Conservation (phyloP, 2,329 filamentous ascomycete species). For the Aureobasidium zeae region DNA sequence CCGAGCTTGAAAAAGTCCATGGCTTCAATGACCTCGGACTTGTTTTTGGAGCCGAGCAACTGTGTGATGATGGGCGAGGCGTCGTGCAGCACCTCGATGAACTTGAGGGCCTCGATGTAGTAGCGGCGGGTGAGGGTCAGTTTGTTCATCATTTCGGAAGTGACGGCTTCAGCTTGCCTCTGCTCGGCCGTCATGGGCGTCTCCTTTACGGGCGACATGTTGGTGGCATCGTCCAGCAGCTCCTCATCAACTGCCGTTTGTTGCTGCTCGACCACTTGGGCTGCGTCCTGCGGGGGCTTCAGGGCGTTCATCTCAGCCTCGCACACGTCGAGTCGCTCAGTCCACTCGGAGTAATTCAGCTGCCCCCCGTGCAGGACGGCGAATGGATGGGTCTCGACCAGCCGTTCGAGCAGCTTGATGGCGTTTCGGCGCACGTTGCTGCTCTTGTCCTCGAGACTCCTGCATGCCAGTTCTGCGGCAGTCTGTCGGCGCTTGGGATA, state of each 20-base stretch:
- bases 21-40: slow-evolving; percentile 95
- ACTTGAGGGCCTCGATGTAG: slow-evolving; percentile 85
- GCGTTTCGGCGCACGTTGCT: slow-evolving; percentile 94
- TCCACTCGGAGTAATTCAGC: slow-evolving; percentile 78
- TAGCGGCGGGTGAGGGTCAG: slow-evolving; percentile 82
- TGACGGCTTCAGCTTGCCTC: slow-evolving; percentile 73
- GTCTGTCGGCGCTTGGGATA: slow-evolving; percentile 86
- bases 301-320: slow-evolving; percentile 73
- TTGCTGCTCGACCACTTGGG: slow-evolving; percentile 60
- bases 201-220: slow-evolving; percentile 56
- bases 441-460: slow-evolving; percentile 93
- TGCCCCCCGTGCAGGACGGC: slow-evolving; percentile 83
- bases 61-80: slow-evolving; percentile 76
- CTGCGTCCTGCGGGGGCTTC: slow-evolving; percentile 69
- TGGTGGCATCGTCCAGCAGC: slow-evolving; percentile 80
- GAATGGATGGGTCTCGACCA: slow-evolving; percentile 93
- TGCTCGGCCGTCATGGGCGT: slow-evolving; percentile 69
- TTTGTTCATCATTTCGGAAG: slow-evolving; percentile 77
- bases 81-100: slow-evolving; percentile 83
- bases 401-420: slow-evolving; percentile 77
- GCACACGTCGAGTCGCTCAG: slow-evolving; percentile 67
- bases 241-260: slow-evolving; percentile 60
- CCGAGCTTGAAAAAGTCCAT: slow-evolving; percentile 97
- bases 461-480: slow-evolving; percentile 75
- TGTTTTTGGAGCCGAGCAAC: slow-evolving; percentile 87